Percentiles rank a stretch among this genome's conserved stretches.
Evolutionary conservation across 805 yeast species (phyloP).

Genomic region (Zygotorulaspora chibaensis): DNA sequence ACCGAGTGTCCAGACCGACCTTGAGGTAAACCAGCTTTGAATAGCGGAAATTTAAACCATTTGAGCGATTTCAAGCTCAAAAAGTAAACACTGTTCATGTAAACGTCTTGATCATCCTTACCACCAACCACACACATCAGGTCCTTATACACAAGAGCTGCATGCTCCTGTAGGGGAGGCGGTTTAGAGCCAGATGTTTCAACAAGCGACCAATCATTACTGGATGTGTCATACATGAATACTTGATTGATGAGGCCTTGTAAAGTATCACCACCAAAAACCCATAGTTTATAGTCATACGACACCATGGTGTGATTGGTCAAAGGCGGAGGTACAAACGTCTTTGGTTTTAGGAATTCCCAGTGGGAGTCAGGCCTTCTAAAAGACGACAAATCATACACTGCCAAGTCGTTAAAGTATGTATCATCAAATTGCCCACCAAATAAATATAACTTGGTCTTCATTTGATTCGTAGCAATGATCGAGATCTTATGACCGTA

Average conservation of each 20-base stretch:
- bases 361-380: slow-evolving; percentile 80
- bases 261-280: slow-evolving; percentile 90
- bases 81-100: slow-evolving; percentile 63
- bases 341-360: slow-evolving; percentile 61
- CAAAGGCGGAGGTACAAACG: slow-evolving; percentile 62
- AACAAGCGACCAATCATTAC: slow-evolving; percentile 65
- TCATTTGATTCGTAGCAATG: slow-evolving; percentile 55
- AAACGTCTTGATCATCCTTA: slow-evolving; percentile 65
- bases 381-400: slow-evolving; percentile 82
- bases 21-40: slow-evolving; percentile 53
- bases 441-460: slow-evolving; percentile 66
- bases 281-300: slow-evolving; percentile 69
- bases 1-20: slow-evolving; percentile 90
- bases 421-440: slow-evolving; percentile 93
- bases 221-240: slow-evolving; percentile 71
- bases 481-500: slow-evolving; percentile 91
- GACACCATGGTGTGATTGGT: slow-evolving; percentile 89
- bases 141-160: slow-evolving; percentile 75
- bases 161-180: slow-evolving; percentile 87
- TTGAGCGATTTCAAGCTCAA: slow-evolving; percentile 66
- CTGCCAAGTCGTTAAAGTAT: slow-evolving; percentile 75
- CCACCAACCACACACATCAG: slow-evolving; percentile 88
- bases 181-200: slow-evolving; percentile 57
- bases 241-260: slow-evolving; percentile 67
- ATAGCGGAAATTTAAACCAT: slow-evolving; percentile 62